phyloP scores from a whole-genome alignment of 371 early-diverging fungal genomes.

The Haplosporangium sp. region DNA sequence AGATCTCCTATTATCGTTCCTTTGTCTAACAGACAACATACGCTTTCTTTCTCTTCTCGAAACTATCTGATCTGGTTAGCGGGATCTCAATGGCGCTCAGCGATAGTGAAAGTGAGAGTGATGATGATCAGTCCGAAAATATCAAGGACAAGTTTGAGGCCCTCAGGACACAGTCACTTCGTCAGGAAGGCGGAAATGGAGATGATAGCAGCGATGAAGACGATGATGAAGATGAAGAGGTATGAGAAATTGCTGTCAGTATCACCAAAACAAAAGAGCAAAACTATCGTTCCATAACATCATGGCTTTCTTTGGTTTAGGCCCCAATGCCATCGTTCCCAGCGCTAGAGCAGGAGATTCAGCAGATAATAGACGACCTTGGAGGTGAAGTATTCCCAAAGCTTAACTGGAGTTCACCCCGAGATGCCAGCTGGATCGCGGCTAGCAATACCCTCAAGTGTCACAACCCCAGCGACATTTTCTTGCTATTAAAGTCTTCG shows the following conservation, averaged over 20 bases:
- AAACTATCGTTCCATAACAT: not conserved
- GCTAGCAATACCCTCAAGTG: constrained; percentile 84
- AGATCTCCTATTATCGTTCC: not conserved
- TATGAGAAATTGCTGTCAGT: not conserved
- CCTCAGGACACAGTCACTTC: constrained; percentile 18
- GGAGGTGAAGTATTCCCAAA: constrained; percentile 93
- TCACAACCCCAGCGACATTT: constrained; percentile 80
- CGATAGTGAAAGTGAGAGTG: constrained; percentile 61
- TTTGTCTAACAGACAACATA: not conserved
- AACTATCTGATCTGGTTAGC: constrained; percentile 11
- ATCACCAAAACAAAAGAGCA: not conserved
- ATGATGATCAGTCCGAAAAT: constrained; percentile 46
- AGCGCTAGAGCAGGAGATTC: constrained; percentile 69
- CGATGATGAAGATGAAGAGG: constrained; percentile 54
- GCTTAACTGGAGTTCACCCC: constrained; percentile 94
- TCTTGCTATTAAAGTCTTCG: constrained; percentile 88
- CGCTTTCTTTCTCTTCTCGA: not conserved
- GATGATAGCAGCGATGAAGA: constrained; percentile 61
- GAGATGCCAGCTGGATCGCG: constrained; percentile 94
- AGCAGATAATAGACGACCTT: constrained; percentile 72
- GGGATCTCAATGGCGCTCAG: constrained; percentile 61
- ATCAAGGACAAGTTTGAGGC: constrained; percentile 32
- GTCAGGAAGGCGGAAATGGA: constrained; percentile 11
- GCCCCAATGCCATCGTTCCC: constrained; percentile 66
- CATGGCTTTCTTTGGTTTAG: not conserved